These are phyloP conservation scores for Trametes hirsuta DNA, from an alignment of 1,284 basidiomycete genomes.

Conservation along the genomic window DNA sequence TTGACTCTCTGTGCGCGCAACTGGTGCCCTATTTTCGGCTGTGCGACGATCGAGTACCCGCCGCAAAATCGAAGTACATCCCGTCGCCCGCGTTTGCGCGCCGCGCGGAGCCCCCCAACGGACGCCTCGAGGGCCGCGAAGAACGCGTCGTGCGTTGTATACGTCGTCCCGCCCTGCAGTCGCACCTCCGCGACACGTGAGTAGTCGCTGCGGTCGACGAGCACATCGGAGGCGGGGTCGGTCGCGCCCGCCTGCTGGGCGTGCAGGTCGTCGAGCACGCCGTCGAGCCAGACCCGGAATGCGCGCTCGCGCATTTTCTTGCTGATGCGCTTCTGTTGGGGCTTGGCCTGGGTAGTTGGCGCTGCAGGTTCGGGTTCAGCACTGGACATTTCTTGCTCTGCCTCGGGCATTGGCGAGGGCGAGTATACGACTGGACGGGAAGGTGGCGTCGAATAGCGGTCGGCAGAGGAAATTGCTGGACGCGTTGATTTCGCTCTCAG, in stretches of 20 bases:
- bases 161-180: conserved; percentile 9
- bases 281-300: conserved; percentile 16
- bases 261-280: conserved; percentile 1
- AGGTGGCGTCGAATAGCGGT: too few relatives aligned
- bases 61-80: conserved; percentile 14
- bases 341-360: not conserved
- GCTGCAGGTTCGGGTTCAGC: not conserved
- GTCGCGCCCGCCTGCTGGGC: not conserved
- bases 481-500: too few relatives aligned
- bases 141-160: conserved; percentile 15
- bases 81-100: not conserved
- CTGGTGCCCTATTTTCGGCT: conserved; percentile 7
- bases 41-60: conserved; percentile 20
- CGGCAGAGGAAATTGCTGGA: too few relatives aligned
- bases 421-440: too few relatives aligned
- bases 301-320: conserved; percentile 11
- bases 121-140: not conserved
- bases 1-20: conserved; percentile 5
- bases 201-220: conserved; percentile 4
- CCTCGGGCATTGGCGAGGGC: too few relatives aligned
- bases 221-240: not conserved
- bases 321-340: not conserved
- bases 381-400: too few relatives aligned
- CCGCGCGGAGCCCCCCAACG: not conserved
- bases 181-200: not conserved